These are phyloP conservation scores for Metarhizium sp. DNA, from an alignment of 2,329 filamentous ascomycete species.

Conservation along the genomic window DNA sequence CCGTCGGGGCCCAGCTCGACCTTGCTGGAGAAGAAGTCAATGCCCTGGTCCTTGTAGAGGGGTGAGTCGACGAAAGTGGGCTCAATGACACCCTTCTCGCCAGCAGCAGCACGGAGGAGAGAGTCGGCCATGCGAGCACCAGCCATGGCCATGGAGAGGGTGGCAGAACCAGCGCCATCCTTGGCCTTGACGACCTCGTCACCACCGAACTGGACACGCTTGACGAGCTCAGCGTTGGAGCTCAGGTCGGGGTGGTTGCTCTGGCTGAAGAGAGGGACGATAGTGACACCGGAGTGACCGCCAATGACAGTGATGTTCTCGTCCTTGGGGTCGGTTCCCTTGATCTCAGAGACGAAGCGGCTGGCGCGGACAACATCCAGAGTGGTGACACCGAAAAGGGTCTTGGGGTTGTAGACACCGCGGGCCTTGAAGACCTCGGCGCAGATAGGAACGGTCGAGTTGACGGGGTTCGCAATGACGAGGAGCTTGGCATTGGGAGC, in stretches of 20 bases:
- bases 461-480: constrained; percentile 98
- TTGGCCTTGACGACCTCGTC: constrained; percentile 99
- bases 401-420: constrained; percentile 98
- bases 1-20: constrained; percentile 95
- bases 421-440: constrained; percentile 92
- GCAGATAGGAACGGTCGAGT: constrained; percentile 97
- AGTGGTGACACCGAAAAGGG: constrained; percentile 98
- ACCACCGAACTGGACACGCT: constrained; percentile 97
- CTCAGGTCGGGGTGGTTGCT: constrained; percentile 76
- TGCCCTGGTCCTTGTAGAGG: constrained; percentile 95
- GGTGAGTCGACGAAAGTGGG: constrained; percentile 95
- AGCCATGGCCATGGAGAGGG: constrained; percentile 97
- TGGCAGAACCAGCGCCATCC: constrained; percentile 93
- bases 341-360: constrained; percentile 94
- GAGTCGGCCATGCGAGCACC: constrained; percentile 80
- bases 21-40: constrained; percentile 93
- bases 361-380: constrained; percentile 96
- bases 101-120: constrained; percentile 83
- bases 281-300: constrained; percentile 96
- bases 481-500: constrained; percentile 90
- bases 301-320: constrained; percentile 95
- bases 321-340: constrained; percentile 78
- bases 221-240: constrained; percentile 70
- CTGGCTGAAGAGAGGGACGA: constrained; percentile 95
- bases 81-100: constrained; percentile 92